Percentiles rank a stretch among this genome's conserved stretches.
These are phyloP conservation scores for Melanogaster broomeanus DNA, from an alignment of 768 basidiomycete genomes.

Conservation along the genomic window DNA sequence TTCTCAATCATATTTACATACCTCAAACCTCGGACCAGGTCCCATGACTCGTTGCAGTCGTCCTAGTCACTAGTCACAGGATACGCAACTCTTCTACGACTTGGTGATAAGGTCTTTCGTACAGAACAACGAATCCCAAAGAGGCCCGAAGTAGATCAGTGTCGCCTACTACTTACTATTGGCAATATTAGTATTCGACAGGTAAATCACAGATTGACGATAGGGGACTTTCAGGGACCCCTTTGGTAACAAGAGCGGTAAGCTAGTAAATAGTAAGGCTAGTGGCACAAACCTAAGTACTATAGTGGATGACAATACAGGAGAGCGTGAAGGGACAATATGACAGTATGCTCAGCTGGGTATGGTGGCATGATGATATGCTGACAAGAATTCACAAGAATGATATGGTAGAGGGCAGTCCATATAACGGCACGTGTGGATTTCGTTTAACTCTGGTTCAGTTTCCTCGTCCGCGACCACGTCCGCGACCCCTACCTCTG, in stretches of 20 bases:
- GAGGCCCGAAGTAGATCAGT: too few species aligned
- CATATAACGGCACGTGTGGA: not conserved
- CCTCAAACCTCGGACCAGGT: too few species aligned
- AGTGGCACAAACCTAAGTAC: conserved; percentile 13
- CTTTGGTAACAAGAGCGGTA: conserved; percentile 11
- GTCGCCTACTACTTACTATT: too few species aligned
- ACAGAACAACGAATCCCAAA: too few species aligned
- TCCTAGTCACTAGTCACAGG: too few species aligned
- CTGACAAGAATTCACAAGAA: conserved; percentile 21
- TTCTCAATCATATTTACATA: too few species aligned
- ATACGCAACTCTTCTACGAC: too few species aligned
- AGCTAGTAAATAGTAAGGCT: conserved; percentile 9
- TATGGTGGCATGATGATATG: conserved; percentile 18
- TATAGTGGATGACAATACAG: conserved; percentile 23
- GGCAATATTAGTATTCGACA: too few species aligned
- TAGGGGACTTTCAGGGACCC: too few species aligned
- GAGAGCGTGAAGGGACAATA: conserved; percentile 19
- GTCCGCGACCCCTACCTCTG: conserved; percentile 42
- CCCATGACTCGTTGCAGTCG: too few species aligned
- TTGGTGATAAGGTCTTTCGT: too few species aligned
- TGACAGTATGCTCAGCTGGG: conserved; percentile 12
- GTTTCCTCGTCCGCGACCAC: conserved; percentile 37
- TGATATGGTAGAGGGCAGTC: conserved; percentile 19
- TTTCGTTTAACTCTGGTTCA: conserved; percentile 12
- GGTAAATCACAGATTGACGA: too few species aligned